Evolutionary conservation across 176 grass and related monocot species (phyloP).

Genomic region (Carex parvula): DNA sequence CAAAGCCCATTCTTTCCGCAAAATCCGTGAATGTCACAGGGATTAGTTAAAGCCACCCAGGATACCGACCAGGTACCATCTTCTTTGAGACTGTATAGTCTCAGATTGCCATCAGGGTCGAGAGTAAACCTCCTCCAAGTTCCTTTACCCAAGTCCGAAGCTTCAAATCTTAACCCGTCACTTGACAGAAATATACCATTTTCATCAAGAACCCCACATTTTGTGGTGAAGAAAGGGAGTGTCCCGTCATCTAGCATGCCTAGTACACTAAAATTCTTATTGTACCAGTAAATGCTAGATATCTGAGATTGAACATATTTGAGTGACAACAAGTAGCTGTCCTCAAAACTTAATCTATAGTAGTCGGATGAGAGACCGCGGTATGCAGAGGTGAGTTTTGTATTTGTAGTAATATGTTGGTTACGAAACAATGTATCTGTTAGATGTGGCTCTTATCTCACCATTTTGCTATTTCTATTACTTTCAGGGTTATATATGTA

Average conservation of each 20-base stretch:
- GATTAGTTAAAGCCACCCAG: constrained; percentile 38
- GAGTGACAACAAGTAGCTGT: constrained; percentile 34
- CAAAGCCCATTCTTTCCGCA: constrained; percentile 44
- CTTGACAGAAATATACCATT: constrained; percentile 25
- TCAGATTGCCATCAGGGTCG: constrained; percentile 48
- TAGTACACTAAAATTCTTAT: constrained; percentile 29
- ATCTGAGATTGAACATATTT: constrained; percentile 30
- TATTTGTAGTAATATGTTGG: constrained; percentile 35
- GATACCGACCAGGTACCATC: constrained; percentile 41
- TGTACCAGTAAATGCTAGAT: constrained; percentile 49
- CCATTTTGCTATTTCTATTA: too few relatives aligned
- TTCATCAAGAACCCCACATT: constrained; percentile 22
- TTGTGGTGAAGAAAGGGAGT: constrained; percentile 32
- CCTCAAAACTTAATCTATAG: constrained; percentile 35
- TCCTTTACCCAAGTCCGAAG: constrained; percentile 32
- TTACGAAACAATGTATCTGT: constrained; percentile 41
- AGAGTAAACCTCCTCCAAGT: constrained; percentile 41
- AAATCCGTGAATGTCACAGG: constrained; percentile 42
- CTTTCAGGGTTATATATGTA: too few relatives aligned
- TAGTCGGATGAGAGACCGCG: constrained; percentile 6
- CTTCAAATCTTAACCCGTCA: constrained; percentile 26
- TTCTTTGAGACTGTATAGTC: constrained; percentile 32
- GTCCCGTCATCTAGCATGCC: constrained; percentile 3
- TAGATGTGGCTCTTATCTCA: too few relatives aligned
- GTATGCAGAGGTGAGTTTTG: constrained; percentile 26